Percentiles rank a stretch among this genome's conserved stretches.
Conservation (phyloP, 768 basidiomycete genomes). For the Mycena capillaripes region DNA sequence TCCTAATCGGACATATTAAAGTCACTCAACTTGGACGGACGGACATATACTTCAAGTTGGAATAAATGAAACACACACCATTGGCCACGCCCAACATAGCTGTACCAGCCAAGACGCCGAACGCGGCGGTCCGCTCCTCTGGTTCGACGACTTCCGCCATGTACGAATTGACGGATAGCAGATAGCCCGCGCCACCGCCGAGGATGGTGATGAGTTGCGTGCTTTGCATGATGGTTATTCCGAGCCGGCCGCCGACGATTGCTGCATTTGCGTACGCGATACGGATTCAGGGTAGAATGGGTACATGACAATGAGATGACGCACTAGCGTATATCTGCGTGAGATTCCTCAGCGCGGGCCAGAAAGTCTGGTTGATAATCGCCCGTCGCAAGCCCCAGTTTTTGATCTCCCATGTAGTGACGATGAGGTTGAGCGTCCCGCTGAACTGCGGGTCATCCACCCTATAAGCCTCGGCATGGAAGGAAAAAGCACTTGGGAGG, state of each 20-base stretch:
- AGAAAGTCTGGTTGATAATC: slow-evolving; percentile 34
- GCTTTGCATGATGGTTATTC: slow-evolving; percentile 32
- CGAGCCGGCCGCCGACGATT: slow-evolving; percentile 22
- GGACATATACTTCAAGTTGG: too few relatives aligned
- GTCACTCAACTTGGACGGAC: too few relatives aligned
- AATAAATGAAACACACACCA: background rate
- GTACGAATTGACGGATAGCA: slow-evolving; percentile 32
- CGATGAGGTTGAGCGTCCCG: slow-evolving; percentile 29
- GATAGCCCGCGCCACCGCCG: slow-evolving; percentile 32
- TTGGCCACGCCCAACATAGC: slow-evolving; percentile 31
- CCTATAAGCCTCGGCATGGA: too few relatives aligned
- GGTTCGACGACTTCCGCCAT: slow-evolving; percentile 31
- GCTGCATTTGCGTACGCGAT: slow-evolving; percentile 19
- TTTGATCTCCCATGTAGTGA: slow-evolving; percentile 35
- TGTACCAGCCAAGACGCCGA: slow-evolving; percentile 29
- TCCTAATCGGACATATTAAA: too few relatives aligned
- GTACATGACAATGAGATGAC: background rate
- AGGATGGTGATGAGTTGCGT: slow-evolving; percentile 34
- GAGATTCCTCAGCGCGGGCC: slow-evolving; percentile 33
- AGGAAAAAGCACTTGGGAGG: too few relatives aligned
- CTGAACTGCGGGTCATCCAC: slow-evolving; percentile 16
- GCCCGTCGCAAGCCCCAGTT: slow-evolving; percentile 33
- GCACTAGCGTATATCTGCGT: slow-evolving; percentile 35
- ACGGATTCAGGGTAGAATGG: background rate
- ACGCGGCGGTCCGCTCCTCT: slow-evolving; percentile 31